phyloP scores from a whole-genome alignment of 768 basidiomycete species.

The Phlebiopsis flavidoalba region DNA sequence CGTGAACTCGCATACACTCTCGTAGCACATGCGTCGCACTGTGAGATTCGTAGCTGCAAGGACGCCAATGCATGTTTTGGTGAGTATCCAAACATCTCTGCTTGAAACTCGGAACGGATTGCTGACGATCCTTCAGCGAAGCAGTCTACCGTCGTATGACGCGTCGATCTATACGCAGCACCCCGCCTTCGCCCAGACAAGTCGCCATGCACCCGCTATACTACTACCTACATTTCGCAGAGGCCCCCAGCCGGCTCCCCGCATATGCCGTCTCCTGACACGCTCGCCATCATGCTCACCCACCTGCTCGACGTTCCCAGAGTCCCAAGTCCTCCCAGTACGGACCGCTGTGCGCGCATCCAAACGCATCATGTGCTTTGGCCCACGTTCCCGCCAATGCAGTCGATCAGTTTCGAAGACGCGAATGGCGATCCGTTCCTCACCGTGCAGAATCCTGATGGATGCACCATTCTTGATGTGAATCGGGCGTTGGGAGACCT shows the following conservation, averaged over 20 bases:
- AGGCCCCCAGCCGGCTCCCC: constrained; percentile 1
- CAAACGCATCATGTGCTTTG: constrained; percentile 23
- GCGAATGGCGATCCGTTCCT: constrained; percentile 14
- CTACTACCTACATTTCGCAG: constrained; percentile 21
- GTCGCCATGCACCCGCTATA: constrained; percentile 20
- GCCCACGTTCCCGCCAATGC: constrained; percentile 21
- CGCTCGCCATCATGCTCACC: constrained; percentile 18
- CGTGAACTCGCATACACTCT: constrained; percentile 13
- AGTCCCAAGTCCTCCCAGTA: constrained; percentile 19
- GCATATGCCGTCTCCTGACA: constrained; percentile 13
- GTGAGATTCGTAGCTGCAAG: constrained; percentile 19
- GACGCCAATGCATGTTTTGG: constrained; percentile 20
- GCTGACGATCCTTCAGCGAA: constrained; percentile 7
- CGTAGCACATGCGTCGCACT: constrained; percentile 15
- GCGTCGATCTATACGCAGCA: constrained; percentile 4
- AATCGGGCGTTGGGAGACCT: constrained; percentile 19
- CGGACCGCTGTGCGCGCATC: constrained; percentile 20
- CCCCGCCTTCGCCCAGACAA: not conserved
- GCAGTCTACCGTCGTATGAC: constrained; percentile 12
- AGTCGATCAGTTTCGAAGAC: constrained; percentile 17
- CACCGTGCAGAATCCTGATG: constrained; percentile 20
- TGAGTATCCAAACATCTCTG: constrained; percentile 4
- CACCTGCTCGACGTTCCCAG: constrained; percentile 22
- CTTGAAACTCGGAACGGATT: too few species aligned
- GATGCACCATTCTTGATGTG: constrained; percentile 21